These are phyloP conservation scores for Mucor irregularis DNA, from an alignment of 371 early-diverging fungal species.

Conservation along the genomic window DNA sequence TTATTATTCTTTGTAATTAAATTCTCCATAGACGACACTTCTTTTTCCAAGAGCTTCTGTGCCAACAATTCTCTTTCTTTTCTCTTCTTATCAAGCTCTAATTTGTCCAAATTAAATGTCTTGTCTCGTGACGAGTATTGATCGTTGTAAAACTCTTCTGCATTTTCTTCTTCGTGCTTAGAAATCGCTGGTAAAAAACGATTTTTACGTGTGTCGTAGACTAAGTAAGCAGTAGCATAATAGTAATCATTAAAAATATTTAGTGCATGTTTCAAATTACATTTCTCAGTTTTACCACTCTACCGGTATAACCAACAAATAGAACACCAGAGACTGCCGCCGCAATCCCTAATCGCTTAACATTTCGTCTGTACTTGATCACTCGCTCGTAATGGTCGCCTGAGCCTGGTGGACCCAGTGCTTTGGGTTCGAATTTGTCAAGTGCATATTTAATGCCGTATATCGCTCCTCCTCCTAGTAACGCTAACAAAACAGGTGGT, in stretches of 20 bases:
- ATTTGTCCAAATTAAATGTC: conserved; percentile 13
- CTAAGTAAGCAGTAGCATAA: too few relatives aligned
- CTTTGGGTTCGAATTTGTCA: conserved; percentile 37
- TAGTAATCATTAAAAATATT: too few relatives aligned
- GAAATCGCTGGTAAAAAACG: conserved; percentile 31
- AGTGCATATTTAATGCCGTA: conserved; percentile 41
- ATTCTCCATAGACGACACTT: conserved; percentile 12
- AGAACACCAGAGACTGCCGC: conserved; percentile 22
- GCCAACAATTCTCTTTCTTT: conserved; percentile 18
- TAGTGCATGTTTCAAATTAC: background rate
- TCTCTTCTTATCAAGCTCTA: conserved; percentile 11
- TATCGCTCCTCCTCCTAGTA: conserved; percentile 38
- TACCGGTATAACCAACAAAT: conserved; percentile 37
- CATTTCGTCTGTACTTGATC: conserved; percentile 22
- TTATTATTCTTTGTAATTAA: background rate
- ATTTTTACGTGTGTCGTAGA: conserved; percentile 32
- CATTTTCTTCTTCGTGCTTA: background rate
- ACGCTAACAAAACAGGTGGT: conserved; percentile 42
- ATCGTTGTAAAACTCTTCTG: conserved; percentile 32
- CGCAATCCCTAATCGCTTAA: conserved; percentile 25
- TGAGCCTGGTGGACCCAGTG: conserved; percentile 44
- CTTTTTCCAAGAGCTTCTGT: conserved; percentile 12
- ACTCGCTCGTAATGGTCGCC: conserved; percentile 28
- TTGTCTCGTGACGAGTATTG: conserved; percentile 43
- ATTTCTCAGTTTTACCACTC: background rate